Conservation (phyloP, 768 basidiomycete species). For the Tephrocybe sp. region DNA sequence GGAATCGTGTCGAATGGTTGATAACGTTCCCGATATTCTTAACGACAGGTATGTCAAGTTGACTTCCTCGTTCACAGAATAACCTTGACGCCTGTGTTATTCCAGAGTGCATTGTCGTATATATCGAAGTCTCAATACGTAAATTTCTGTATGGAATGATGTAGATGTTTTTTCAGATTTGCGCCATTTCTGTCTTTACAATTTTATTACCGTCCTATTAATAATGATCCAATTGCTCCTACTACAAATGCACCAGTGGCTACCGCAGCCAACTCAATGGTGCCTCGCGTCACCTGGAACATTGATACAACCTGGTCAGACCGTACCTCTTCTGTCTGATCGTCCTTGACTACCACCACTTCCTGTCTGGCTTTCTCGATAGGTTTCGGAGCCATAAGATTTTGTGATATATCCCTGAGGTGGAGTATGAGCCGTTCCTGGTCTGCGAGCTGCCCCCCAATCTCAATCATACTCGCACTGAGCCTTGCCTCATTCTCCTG, state of each 20-base stretch:
- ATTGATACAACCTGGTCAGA: conserved; percentile 6
- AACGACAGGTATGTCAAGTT: conserved; percentile 41
- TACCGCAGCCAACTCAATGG: conserved; percentile 25
- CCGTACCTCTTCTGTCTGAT: conserved; percentile 5
- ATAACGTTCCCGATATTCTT: conserved; percentile 43
- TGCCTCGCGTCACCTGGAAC: conserved; percentile 8
- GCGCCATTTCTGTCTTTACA: background rate
- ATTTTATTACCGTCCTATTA: conserved; percentile 26
- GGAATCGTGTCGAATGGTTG: conserved; percentile 39
- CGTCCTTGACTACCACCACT: conserved; percentile 1
- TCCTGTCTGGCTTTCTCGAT: conserved; percentile 6
- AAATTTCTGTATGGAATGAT: background rate
- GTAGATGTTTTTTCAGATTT: background rate
- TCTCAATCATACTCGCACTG: conserved; percentile 45
- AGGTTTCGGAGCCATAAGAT: conserved; percentile 2
- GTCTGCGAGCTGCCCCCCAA: conserved; percentile 47
- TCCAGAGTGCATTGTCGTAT: conserved; percentile 53
- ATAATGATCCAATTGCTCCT: conserved; percentile 31
- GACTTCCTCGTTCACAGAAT: background rate
- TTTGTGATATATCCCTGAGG: conserved; percentile 14
- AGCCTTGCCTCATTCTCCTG: conserved; percentile 52
- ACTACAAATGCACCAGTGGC: conserved; percentile 36
- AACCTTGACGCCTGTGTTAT: background rate
- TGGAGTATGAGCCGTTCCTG: conserved; percentile 31
- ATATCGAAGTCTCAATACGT: conserved; percentile 43